Evolutionary conservation across 176 grass and related monocot species (phyloP).

Genomic region (Leersia perrieri): DNA sequence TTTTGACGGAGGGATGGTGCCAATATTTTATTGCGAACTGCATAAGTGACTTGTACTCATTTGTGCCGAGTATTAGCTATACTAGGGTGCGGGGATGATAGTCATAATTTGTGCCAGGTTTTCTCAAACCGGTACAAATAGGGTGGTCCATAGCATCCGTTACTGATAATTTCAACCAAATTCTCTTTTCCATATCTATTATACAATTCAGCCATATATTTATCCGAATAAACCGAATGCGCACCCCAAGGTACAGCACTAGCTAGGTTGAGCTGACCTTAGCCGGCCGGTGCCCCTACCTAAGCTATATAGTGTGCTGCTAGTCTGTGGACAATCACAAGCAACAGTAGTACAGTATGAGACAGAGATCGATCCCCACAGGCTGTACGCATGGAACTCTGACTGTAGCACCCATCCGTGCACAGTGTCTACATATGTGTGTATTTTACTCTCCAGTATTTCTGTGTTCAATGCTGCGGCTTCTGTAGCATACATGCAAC

Average conservation of each 20-base stretch:
- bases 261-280: neutral
- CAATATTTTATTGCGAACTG: too few relatives aligned
- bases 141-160: too few relatives aligned
- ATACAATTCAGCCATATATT: too few relatives aligned
- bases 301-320: neutral
- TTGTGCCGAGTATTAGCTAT: too few relatives aligned
- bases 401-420: slow-evolving; percentile 32
- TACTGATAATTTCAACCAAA: too few relatives aligned
- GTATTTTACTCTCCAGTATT: slow-evolving; percentile 21
- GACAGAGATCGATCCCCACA: slow-evolving; percentile 18
- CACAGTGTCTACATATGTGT: neutral
- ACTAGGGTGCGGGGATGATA: too few relatives aligned
- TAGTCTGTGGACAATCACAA: slow-evolving; percentile 36
- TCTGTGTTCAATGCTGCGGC: slow-evolving; percentile 42
- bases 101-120: too few relatives aligned
- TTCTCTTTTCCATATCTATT: too few relatives aligned
- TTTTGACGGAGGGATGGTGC: too few relatives aligned
- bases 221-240: neutral
- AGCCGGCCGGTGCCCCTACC: neutral
- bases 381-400: slow-evolving; percentile 28
- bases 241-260: neutral
- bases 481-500: neutral
- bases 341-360: neutral
- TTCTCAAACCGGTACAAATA: too few relatives aligned
- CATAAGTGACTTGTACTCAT: too few relatives aligned